A percentile compares a stretch with the other conserved stretches of the same genome.
phyloP scores from a whole-genome alignment of 2,329 filamentous ascomycete genomes.

The Paecilomyces formosus region DNA sequence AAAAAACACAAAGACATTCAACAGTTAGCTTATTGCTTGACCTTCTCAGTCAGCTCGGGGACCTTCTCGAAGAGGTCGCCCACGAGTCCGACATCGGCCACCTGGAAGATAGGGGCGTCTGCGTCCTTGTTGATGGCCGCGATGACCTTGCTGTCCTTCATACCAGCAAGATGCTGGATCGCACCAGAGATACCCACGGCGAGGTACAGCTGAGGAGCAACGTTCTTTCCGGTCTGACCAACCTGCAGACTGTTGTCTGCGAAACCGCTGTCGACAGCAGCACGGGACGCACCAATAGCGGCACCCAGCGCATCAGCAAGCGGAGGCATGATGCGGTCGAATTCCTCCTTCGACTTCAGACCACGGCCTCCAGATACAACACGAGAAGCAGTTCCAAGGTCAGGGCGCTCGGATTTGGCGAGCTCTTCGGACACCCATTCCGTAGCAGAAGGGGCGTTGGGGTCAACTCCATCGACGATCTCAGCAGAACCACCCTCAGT shows the following conservation, averaged over 20 bases:
- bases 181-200: slow-evolving; percentile 94
- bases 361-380: slow-evolving; percentile 93
- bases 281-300: slow-evolving; percentile 90
- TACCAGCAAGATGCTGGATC: slow-evolving; percentile 95
- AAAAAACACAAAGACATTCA: not conserved
- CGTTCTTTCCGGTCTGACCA: slow-evolving; percentile 97
- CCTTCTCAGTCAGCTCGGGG: slow-evolving; percentile 90
- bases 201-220: slow-evolving; percentile 90
- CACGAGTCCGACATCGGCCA: slow-evolving; percentile 91
- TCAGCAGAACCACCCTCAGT: slow-evolving; percentile 65
- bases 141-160: slow-evolving; percentile 99
- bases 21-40: slow-evolving; percentile 50
- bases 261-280: slow-evolving; percentile 93
- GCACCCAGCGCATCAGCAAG: slow-evolving; percentile 88
- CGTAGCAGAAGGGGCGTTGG: slow-evolving; percentile 63
- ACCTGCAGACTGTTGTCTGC: slow-evolving; percentile 98
- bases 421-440: slow-evolving; percentile 95
- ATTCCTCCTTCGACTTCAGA: slow-evolving; percentile 96
- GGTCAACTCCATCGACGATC: slow-evolving; percentile 75
- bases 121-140: slow-evolving; percentile 97
- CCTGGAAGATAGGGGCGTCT: slow-evolving; percentile 96
- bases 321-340: slow-evolving; percentile 85
- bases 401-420: slow-evolving; percentile 86
- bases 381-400: slow-evolving; percentile 78
- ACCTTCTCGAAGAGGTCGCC: slow-evolving; percentile 94